Evolutionary conservation across 441 rosid genomes (phyloP).

Genomic region (Manihot esculenta): DNA sequence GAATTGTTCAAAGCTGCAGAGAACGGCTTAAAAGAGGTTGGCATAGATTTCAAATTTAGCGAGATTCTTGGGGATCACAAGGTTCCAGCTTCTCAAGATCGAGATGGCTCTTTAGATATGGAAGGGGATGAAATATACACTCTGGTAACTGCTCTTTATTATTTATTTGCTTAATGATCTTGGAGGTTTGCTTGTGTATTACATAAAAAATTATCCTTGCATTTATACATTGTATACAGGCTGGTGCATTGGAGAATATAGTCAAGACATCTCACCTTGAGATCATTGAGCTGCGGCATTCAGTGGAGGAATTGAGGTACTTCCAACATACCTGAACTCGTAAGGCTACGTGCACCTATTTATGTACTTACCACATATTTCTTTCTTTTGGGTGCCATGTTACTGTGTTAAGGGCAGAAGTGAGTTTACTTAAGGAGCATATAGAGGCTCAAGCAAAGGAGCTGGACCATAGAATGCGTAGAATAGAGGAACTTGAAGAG

Average conservation of each 20-base stretch:
- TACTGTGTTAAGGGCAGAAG: slow-evolving; percentile 77
- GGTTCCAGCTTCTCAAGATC: slow-evolving; percentile 31
- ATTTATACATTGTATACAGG: slow-evolving; percentile 43
- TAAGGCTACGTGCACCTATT: slow-evolving; percentile 12
- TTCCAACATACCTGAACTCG: slow-evolving; percentile 12
- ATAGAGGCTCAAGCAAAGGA: slow-evolving; percentile 75
- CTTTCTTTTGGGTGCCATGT: slow-evolving; percentile 29
- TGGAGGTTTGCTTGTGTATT: slow-evolving; percentile 10
- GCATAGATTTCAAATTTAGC: slow-evolving; percentile 58
- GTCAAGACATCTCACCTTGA: slow-evolving; percentile 88
- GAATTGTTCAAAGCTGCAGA: slow-evolving; percentile 78
- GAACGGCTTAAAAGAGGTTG: slow-evolving; percentile 75
- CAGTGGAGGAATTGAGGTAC: slow-evolving; percentile 79
- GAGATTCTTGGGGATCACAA: slow-evolving; percentile 43
- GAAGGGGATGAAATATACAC: slow-evolving; percentile 78
- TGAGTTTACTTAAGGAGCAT: slow-evolving; percentile 57
- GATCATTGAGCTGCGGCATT: slow-evolving; percentile 70
- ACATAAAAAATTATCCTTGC: slow-evolving; percentile 15
- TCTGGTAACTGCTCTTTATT: slow-evolving; percentile 49
- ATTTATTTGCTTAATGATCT: slow-evolving; percentile 10
- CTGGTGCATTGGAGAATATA: slow-evolving; percentile 88
- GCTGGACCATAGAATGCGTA: slow-evolving; percentile 56
- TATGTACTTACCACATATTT: slow-evolving; percentile 26
- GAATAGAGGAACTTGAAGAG: slow-evolving; percentile 80
- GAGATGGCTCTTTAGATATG: slow-evolving; percentile 31